phyloP scores from a whole-genome alignment of 148 eudicot species.

The Rhododendron mucronatum region DNA sequence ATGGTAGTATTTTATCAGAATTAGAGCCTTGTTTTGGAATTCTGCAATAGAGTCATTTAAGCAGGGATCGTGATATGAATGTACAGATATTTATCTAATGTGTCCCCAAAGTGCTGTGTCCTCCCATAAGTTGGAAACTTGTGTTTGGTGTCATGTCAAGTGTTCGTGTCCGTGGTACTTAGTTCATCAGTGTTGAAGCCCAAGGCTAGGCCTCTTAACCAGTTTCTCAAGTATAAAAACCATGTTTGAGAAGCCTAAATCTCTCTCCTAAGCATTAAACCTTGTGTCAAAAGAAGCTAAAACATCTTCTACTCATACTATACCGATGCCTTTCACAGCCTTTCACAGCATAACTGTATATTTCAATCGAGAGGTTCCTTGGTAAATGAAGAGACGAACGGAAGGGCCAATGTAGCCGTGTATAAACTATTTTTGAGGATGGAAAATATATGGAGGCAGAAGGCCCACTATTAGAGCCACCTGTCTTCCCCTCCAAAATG shows the following conservation, averaged over 20 bases:
- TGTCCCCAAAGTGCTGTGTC: neutral
- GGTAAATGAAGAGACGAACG: neutral
- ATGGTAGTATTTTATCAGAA: neutral
- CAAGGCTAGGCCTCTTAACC: neutral
- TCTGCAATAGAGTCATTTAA: neutral
- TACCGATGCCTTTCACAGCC: neutral
- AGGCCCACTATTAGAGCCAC: neutral
- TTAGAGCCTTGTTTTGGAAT: neutral
- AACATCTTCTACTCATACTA: neutral
- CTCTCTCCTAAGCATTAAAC: neutral
- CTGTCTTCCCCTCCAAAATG: neutral
- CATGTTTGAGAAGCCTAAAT: neutral
- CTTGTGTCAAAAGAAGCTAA: neutral
- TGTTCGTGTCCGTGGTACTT: neutral
- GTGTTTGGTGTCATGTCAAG: neutral
- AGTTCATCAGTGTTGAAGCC: neutral
- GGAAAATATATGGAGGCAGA: neutral
- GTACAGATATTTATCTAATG: neutral
- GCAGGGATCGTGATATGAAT: neutral
- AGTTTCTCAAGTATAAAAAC: neutral
- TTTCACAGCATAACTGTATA: neutral
- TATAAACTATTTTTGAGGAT: neutral
- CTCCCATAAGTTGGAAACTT: neutral
- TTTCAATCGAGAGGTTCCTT: neutral
- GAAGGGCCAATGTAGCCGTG: neutral